Conservation (phyloP, 148 eudicot genomes). For the Talinum fruticosum region DNA sequence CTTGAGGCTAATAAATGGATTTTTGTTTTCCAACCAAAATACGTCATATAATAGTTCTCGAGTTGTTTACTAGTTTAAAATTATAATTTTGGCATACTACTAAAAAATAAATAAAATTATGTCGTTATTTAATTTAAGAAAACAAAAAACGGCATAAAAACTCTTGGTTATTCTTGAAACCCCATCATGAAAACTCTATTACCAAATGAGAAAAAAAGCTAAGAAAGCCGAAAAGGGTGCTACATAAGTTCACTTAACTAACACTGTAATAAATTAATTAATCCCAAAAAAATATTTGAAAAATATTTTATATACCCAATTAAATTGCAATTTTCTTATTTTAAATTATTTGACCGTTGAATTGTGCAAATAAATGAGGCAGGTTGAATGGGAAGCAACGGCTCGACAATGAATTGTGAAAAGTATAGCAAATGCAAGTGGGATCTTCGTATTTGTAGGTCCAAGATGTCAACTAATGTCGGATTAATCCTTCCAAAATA, state of each 20-base stretch:
- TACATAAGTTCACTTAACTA: slow-evolving; percentile 20
- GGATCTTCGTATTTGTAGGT: slow-evolving; percentile 11
- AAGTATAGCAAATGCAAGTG: background rate
- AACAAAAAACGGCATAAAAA: background rate
- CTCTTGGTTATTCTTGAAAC: background rate
- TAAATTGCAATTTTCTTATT: background rate
- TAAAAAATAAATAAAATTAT: too few relatives aligned
- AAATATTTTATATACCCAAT: background rate
- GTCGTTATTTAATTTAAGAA: background rate
- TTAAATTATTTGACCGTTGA: slow-evolving; percentile 13
- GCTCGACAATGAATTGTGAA: background rate
- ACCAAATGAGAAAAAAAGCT: background rate
- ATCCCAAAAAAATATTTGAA: background rate
- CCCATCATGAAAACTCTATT: background rate
- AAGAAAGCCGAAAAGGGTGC: background rate
- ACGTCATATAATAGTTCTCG: too few relatives aligned
- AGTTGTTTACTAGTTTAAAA: too few relatives aligned
- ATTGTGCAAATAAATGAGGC: background rate
- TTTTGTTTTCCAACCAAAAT: too few relatives aligned
- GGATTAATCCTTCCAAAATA: background rate
- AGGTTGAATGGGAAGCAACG: background rate
- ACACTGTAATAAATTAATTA: background rate
- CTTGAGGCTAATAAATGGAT: too few relatives aligned
- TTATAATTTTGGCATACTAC: too few relatives aligned
- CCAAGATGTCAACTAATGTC: background rate